Evolutionary conservation across 1,284 basidiomycete species (phyloP).

Genomic region (Rhizoctonia solani): DNA sequence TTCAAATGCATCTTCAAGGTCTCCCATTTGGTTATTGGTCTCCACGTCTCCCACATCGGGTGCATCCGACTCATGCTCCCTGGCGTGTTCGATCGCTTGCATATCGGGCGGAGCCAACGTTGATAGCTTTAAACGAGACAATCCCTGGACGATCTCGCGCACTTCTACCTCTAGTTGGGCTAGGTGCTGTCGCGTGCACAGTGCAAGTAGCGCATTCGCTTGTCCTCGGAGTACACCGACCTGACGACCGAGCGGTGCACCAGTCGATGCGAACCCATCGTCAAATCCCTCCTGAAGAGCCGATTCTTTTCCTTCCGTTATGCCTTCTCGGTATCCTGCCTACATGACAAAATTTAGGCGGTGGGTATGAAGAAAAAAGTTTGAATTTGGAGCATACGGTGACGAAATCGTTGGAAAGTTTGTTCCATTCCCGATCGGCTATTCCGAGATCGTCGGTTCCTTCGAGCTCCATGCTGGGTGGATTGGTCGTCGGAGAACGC

Average conservation of each 20-base stretch:
- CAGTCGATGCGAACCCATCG: slow-evolving; percentile 69
- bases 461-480: slow-evolving; percentile 32
- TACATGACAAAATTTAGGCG: slow-evolving; percentile 44
- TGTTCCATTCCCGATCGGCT: slow-evolving; percentile 38
- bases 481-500: neutral
- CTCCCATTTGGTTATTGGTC: slow-evolving; percentile 11
- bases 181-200: slow-evolving; percentile 46
- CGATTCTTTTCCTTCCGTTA: slow-evolving; percentile 80
- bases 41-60: slow-evolving; percentile 27
- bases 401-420: slow-evolving; percentile 35
- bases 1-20: slow-evolving; percentile 25
- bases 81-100: slow-evolving; percentile 71
- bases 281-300: slow-evolving; percentile 83
- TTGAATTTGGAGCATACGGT: slow-evolving; percentile 27
- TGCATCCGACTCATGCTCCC: slow-evolving; percentile 27
- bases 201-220: slow-evolving; percentile 61
- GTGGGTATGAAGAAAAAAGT: slow-evolving; percentile 3
- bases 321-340: slow-evolving; percentile 87
- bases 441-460: slow-evolving; percentile 4
- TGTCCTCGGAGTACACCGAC: slow-evolving; percentile 72
- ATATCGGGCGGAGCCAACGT: slow-evolving; percentile 71
- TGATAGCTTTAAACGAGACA: slow-evolving; percentile 62
- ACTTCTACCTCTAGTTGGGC: slow-evolving; percentile 48
- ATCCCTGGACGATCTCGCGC: slow-evolving; percentile 55
- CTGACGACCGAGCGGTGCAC: slow-evolving; percentile 72